Conservation (phyloP, 106 monocot species). For the Iris macrosiphon region DNA sequence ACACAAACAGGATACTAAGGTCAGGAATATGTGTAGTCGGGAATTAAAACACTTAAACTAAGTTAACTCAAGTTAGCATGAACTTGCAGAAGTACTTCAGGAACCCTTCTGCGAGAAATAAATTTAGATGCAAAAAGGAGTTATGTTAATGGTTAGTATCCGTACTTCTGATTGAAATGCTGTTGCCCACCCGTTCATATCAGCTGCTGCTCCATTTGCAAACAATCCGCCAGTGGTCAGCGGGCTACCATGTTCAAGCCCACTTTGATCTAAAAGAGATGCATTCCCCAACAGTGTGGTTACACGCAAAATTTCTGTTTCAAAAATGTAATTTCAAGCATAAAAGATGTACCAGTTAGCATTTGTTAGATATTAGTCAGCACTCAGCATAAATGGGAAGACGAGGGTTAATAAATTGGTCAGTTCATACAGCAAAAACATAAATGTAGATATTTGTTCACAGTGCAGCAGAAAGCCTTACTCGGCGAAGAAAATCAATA, state of each 20-base stretch:
- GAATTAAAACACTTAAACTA: neutral
- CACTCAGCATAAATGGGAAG: constrained; percentile 20
- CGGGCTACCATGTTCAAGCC: constrained; percentile 79
- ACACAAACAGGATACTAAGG: neutral
- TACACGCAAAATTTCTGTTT: constrained; percentile 86
- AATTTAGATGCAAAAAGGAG: constrained; percentile 46
- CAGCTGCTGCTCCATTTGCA: constrained; percentile 63
- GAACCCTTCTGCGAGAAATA: constrained; percentile 16
- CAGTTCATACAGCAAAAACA: too few relatives aligned
- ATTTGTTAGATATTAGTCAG: constrained; percentile 38
- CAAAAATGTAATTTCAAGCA: constrained; percentile 63
- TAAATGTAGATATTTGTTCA: too few relatives aligned
- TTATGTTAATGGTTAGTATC: constrained; percentile 81
- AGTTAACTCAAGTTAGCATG: constrained; percentile 27
- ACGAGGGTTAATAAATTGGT: constrained; percentile 8
- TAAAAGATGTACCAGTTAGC: constrained; percentile 53
- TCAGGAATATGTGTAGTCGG: constrained; percentile 3
- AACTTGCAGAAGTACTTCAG: neutral
- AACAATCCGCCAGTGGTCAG: constrained; percentile 69
- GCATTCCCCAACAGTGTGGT: constrained; percentile 79
- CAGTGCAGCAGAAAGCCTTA: too few relatives aligned
- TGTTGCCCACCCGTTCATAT: constrained; percentile 67
- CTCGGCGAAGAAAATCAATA: too few relatives aligned
- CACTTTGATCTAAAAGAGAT: constrained; percentile 71
- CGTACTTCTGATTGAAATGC: constrained; percentile 81